Conservation (phyloP, 148 eudicot species). For the Euryodendron excelsum region DNA sequence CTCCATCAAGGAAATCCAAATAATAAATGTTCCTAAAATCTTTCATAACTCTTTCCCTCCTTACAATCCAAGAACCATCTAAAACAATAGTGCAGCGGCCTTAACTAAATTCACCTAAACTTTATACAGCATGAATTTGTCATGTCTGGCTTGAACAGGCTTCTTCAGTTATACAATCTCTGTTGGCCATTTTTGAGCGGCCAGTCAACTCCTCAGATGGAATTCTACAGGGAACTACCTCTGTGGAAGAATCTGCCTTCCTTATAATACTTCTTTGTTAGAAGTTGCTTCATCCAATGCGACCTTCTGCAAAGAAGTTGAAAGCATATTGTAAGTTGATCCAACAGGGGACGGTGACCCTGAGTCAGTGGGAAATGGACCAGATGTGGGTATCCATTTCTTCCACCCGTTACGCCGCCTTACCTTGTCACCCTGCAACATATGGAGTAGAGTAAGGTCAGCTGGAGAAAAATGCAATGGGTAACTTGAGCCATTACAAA, state of each 20-base stretch:
- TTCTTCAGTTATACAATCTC: constrained; percentile 7
- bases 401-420: constrained; percentile 49
- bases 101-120: neutral
- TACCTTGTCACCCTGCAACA: constrained; percentile 39
- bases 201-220: constrained; percentile 9
- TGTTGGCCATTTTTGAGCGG: constrained; percentile 13
- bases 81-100: neutral
- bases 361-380: constrained; percentile 13
- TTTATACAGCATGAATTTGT: neutral
- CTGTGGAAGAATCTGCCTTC: constrained; percentile 11
- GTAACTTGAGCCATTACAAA: neutral
- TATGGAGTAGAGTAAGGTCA: constrained; percentile 12
- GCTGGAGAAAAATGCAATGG: neutral
- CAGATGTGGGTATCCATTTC: constrained; percentile 31
- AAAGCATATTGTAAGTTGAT: constrained; percentile 13
- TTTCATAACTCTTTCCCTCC: neutral
- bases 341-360: constrained; percentile 12
- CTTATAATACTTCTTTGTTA: neutral
- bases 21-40: neutral
- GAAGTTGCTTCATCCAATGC: constrained; percentile 22
- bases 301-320: constrained; percentile 21
- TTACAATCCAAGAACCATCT: constrained; percentile 15
- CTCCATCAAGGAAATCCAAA: neutral
- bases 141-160: constrained; percentile 5
- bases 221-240: neutral